Conservation (phyloP, 2,329 filamentous ascomycete genomes). For the Neofusicoccum laricinum region DNA sequence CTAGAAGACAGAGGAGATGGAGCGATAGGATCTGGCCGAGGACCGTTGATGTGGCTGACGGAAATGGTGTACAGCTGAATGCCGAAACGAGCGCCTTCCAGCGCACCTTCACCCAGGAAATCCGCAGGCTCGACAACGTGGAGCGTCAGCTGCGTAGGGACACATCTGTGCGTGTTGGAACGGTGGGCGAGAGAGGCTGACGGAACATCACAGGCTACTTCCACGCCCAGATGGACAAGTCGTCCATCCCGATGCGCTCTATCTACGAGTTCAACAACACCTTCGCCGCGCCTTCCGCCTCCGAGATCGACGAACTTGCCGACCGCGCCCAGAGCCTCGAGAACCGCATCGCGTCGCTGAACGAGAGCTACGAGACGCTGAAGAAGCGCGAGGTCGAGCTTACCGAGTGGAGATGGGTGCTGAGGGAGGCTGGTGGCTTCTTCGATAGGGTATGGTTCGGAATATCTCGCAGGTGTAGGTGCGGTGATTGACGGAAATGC, state of each 20-base stretch:
- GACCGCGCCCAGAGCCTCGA: constrained; percentile 92
- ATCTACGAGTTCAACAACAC: constrained; percentile 88
- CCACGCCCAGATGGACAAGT: constrained; percentile 92
- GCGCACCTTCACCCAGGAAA: constrained; percentile 95
- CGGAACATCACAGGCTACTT: constrained; percentile 69
- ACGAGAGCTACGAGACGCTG: constrained; percentile 97
- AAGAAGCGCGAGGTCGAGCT: constrained; percentile 97
- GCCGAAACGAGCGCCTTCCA: constrained; percentile 91
- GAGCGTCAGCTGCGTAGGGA: constrained; percentile 90
- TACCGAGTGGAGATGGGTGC: constrained; percentile 97
- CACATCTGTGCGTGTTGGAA: not conserved
- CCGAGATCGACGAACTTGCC: constrained; percentile 93
- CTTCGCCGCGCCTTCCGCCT: constrained; percentile 81
- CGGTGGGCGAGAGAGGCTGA: constrained; percentile 21
- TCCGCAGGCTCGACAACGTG: constrained; percentile 94
- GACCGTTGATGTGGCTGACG: not conserved
- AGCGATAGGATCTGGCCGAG: not conserved
- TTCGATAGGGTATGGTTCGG: constrained; percentile 66
- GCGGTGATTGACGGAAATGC: constrained; percentile 13
- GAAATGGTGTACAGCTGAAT: constrained; percentile 67
- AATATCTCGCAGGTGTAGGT: not conserved
- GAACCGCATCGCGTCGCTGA: constrained; percentile 84
- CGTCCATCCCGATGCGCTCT: constrained; percentile 78
- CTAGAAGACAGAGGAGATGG: not conserved
- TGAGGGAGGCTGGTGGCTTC: constrained; percentile 94